Conservation (phyloP, 129 eudicot species). For the Flaveria robusta region DNA sequence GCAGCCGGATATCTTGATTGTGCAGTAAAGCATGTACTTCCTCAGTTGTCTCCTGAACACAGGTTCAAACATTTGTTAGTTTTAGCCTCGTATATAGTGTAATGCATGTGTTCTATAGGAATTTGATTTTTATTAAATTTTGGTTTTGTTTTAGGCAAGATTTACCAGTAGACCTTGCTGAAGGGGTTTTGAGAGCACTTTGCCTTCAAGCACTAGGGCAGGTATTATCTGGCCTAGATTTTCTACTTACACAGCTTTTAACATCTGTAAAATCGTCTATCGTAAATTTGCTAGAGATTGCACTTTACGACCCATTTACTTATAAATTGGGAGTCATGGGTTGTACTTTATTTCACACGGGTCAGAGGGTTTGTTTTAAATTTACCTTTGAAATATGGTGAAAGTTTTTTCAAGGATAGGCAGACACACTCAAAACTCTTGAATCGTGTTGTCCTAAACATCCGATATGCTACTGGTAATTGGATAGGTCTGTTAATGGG, state of each 20-base stretch:
- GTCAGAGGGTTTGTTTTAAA: neutral
- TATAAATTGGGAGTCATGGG: neutral
- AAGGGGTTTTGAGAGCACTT: constrained; percentile 90
- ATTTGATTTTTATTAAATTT: constrained; percentile 21
- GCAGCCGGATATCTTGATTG: constrained; percentile 99
- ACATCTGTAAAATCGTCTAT: neutral
- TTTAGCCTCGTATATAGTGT: neutral
- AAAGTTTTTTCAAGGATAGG: neutral
- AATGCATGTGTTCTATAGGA: constrained; percentile 12
- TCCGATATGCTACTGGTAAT: neutral
- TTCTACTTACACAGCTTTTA: constrained; percentile 4
- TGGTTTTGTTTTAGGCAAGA: constrained; percentile 55
- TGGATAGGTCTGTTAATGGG: neutral
- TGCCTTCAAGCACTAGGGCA: constrained; percentile 96
- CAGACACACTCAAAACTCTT: neutral
- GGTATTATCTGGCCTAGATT: constrained; percentile 44
- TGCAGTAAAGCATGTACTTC: constrained; percentile 83
- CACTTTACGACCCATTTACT: too few species aligned
- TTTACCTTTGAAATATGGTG: neutral
- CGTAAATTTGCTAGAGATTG: neutral
- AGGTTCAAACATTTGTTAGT: constrained; percentile 50
- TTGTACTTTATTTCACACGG: neutral
- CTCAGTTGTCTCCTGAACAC: constrained; percentile 72
- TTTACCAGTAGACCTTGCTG: constrained; percentile 91
- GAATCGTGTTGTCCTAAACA: neutral